Conservation (phyloP, 176 grass and related monocot genomes). For the Triticum monococcum region DNA sequence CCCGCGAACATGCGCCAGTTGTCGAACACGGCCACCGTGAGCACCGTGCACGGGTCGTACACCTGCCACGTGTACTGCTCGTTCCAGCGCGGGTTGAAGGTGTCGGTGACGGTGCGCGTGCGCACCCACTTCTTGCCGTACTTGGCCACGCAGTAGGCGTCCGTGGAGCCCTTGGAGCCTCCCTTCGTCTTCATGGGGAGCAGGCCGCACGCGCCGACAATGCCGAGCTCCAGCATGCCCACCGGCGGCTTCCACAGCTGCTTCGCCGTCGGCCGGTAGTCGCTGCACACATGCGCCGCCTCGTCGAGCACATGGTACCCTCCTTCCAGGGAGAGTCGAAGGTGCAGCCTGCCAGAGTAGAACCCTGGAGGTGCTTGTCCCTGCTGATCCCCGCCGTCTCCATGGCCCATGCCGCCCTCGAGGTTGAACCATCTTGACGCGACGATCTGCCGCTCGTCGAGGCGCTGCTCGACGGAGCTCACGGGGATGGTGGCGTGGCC, state of each 20-base stretch:
- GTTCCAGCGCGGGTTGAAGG: constrained; percentile 89
- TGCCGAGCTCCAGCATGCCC: constrained; percentile 87
- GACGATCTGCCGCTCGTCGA: constrained; percentile 76
- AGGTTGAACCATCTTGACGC: constrained; percentile 74
- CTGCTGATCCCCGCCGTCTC: neutral
- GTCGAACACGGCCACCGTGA: constrained; percentile 91
- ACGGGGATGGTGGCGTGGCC: constrained; percentile 62
- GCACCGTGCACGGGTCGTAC: constrained; percentile 94
- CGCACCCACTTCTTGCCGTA: constrained; percentile 99
- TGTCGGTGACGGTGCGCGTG: constrained; percentile 83
- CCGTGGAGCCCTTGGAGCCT: constrained; percentile 79
- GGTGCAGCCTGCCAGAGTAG: constrained; percentile 86
- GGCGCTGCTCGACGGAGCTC: constrained; percentile 66
- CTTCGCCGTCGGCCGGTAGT: constrained; percentile 95
- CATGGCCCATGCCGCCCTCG: constrained; percentile 32
- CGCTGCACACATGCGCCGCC: constrained; percentile 95
- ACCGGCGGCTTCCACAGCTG: constrained; percentile 88
- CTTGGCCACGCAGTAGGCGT: constrained; percentile 95
- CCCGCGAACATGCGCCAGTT: constrained; percentile 91
- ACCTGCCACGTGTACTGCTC: constrained; percentile 99
- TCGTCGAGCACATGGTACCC: constrained; percentile 97
- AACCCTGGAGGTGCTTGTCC: neutral
- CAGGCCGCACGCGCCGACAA: constrained; percentile 72
- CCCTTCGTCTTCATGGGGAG: constrained; percentile 90
- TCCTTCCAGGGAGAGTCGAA: constrained; percentile 76